Evolutionary conservation across 192 early-diverging fungal genomes (phyloP).

Genomic region (Endogone sp.): DNA sequence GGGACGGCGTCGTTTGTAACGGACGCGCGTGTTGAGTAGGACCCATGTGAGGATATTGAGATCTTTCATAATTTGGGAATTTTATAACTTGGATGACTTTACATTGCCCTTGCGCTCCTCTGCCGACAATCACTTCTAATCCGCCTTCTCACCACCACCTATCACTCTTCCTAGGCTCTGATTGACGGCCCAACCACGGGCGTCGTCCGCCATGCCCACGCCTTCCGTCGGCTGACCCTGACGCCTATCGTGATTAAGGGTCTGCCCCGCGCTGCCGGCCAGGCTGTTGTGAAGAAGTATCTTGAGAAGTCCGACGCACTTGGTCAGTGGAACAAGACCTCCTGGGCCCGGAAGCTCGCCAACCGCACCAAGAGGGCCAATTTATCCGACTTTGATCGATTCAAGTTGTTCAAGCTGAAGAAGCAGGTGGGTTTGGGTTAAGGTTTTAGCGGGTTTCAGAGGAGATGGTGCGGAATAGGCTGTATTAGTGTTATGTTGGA

Average conservation of each 20-base stretch:
- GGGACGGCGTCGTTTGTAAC: too few relatives aligned
- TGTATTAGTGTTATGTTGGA: too few relatives aligned
- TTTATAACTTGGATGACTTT: too few relatives aligned
- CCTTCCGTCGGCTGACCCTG: slow-evolving; percentile 89
- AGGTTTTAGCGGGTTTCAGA: not conserved
- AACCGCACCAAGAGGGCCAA: slow-evolving; percentile 70
- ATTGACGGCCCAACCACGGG: slow-evolving; percentile 97
- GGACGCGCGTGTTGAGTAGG: too few relatives aligned
- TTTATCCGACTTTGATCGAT: slow-evolving; percentile 95
- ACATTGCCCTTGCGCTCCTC: too few relatives aligned
- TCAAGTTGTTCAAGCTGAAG: slow-evolving; percentile 94
- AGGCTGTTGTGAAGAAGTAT: slow-evolving; percentile 70
- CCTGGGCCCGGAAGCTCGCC: slow-evolving; percentile 96
- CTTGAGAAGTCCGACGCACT: slow-evolving; percentile 83
- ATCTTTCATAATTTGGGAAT: too few relatives aligned
- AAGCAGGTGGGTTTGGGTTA: slow-evolving; percentile 65
- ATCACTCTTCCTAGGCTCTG: slow-evolving; percentile 57
- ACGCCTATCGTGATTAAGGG: slow-evolving; percentile 85
- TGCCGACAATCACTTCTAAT: too few relatives aligned
- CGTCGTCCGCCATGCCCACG: slow-evolving; percentile 80
- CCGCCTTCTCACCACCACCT: not conserved
- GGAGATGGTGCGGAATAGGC: too few relatives aligned
- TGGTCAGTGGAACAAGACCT: slow-evolving; percentile 80
- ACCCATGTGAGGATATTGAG: too few relatives aligned
- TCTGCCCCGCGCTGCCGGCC: slow-evolving; percentile 79